A percentile compares a stretch with the other conserved stretches of the same genome.
Evolutionary conservation across 768 basidiomycete species (phyloP).

Genomic region (Psilocybe cyanescens): DNA sequence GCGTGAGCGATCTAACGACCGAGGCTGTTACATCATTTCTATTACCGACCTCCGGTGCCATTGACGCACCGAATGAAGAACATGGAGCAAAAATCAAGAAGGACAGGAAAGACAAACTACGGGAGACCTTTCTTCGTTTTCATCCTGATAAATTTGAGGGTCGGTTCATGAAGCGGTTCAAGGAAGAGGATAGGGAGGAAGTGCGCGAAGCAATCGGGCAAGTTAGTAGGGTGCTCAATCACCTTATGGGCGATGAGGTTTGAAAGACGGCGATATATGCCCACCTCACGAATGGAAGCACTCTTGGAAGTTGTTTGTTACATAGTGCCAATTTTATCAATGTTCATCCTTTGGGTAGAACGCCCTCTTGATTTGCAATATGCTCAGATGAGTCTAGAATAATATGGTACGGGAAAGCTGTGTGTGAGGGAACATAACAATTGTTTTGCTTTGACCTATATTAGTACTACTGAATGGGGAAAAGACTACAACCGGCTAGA

Average conservation of each 20-base stretch:
- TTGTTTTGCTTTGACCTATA: slow-evolving; percentile 10
- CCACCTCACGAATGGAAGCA: not conserved
- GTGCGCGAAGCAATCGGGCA: slow-evolving; percentile 66
- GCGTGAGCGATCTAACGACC: slow-evolving; percentile 54
- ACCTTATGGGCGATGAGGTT: slow-evolving; percentile 45
- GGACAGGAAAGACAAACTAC: slow-evolving; percentile 60
- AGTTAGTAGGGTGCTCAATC: slow-evolving; percentile 63
- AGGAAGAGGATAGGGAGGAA: slow-evolving; percentile 45
- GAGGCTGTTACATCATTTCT: slow-evolving; percentile 64
- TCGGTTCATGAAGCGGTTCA: slow-evolving; percentile 59
- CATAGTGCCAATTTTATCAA: not conserved
- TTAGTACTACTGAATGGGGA: slow-evolving; percentile 1
- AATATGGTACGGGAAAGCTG: not conserved
- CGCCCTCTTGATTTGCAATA: not conserved
- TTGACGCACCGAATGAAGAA: slow-evolving; percentile 7
- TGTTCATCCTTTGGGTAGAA: not conserved
- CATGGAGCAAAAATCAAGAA: slow-evolving; percentile 39
- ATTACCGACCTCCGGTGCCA: slow-evolving; percentile 31
- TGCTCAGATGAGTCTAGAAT: not conserved
- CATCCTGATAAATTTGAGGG: slow-evolving; percentile 87
- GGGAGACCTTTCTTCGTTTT: slow-evolving; percentile 73
- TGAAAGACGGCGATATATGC: slow-evolving; percentile 5
- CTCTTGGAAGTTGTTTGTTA: no score
- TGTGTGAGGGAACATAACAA: slow-evolving; percentile 10
- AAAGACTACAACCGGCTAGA: not conserved